Percentiles rank a stretch among this genome's conserved stretches.
Evolutionary conservation across 306 rosid genomes (phyloP).

Genomic region (Hylodesmum podocarpum): DNA sequence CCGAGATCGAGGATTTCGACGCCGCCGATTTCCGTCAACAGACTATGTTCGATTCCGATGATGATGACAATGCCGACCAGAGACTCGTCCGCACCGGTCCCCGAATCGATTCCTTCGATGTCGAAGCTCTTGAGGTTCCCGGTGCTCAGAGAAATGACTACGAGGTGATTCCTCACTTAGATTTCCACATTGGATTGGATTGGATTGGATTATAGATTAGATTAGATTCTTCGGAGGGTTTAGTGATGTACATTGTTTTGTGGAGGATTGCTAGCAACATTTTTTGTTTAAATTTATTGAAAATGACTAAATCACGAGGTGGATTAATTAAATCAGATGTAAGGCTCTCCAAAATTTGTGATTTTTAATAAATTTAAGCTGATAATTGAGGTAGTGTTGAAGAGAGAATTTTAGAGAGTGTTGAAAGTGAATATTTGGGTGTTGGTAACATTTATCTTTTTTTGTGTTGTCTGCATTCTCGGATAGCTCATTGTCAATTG

Average conservation of each 20-base stretch:
- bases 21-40: constrained; percentile 31
- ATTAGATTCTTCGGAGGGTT: neutral
- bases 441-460: no score
- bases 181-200: neutral
- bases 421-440: no score
- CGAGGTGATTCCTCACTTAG: constrained; percentile 43
- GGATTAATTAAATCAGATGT: no score
- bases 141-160: constrained; percentile 71
- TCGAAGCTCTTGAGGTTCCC: constrained; percentile 95
- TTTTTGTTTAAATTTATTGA: no score
- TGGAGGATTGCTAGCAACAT: no score
- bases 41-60: constrained; percentile 69
- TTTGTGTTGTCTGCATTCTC: neutral
- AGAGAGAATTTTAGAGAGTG: no score
- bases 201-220: neutral
- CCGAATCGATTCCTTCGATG: constrained; percentile 90
- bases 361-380: no score
- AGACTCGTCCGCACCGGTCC: constrained; percentile 93
- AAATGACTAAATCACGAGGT: no score
- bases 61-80: constrained; percentile 82
- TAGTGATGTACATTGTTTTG: neutral
- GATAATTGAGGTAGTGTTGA: no score
- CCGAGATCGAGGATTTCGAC: constrained; percentile 42
- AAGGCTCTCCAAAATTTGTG: no score
- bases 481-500: neutral